A percentile compares a stretch with the other conserved stretches of the same genome.
These are phyloP conservation scores for Viridothelium virens DNA, from an alignment of 495 filamentous ascomycete species.

Conservation along the genomic window DNA sequence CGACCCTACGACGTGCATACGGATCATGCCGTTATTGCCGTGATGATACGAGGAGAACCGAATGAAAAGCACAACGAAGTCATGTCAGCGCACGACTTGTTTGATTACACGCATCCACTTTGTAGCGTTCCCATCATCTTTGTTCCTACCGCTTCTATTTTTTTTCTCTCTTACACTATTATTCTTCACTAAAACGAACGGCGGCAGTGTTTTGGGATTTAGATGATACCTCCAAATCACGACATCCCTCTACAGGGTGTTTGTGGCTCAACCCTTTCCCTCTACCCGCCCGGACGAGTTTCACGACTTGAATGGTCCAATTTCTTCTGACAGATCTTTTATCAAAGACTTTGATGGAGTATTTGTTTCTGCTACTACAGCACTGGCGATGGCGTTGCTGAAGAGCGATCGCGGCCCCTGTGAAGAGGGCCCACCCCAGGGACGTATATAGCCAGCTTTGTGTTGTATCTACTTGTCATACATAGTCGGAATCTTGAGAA, in stretches of 20 bases:
- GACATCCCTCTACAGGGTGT: too few species aligned
- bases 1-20: background rate
- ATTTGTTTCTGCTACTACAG: too few species aligned
- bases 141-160: background rate
- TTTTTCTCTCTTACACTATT: background rate
- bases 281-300: background rate
- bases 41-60: background rate
- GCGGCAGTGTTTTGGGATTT: background rate
- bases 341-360: background rate
- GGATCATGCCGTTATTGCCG: slow-evolving; percentile 2
- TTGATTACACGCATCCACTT: background rate
- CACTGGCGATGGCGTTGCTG: background rate
- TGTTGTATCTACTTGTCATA: background rate
- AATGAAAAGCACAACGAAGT: background rate
- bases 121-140: slow-evolving; percentile 7
- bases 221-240: slow-evolving; percentile 5
- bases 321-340: background rate
- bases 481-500: background rate
- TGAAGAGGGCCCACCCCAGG: too few species aligned
- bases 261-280: too few species aligned
- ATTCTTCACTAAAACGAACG: background rate
- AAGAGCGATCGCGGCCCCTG: background rate
- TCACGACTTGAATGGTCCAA: background rate
- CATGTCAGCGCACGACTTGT: slow-evolving; percentile 11
- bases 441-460: background rate